Evolutionary conservation across 257 asterid species (phyloP), one percentile per base, ranked within the genome.

Genomic region (Solanum sejunctum): DNA sequence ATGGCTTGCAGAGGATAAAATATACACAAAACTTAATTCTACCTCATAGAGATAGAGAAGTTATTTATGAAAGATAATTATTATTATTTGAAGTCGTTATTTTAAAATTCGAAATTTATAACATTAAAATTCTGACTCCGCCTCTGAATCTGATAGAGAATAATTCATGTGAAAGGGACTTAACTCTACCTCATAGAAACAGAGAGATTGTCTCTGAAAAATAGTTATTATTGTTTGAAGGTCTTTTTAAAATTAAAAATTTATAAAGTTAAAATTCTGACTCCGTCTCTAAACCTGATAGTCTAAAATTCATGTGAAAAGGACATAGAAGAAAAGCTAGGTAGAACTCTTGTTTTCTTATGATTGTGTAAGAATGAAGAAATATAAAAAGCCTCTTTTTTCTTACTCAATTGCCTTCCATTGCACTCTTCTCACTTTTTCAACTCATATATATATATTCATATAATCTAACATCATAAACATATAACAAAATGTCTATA

Each of bases 401-500:
- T 49, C 61, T 75, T 21, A 75, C 60, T 49, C 81, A 13, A 49
- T 49, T 49, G 13, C 41, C 81, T 75, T 75, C 58, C 81, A 47
- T 49, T 75, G 60, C 21, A 75, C 81, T 55, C 58, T 43, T 23
- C 61, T 47, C 18, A 41, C 39, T 75, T 47, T 49, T 75, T 49
- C 39, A 3, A 73, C 41, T 15, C n/a, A n/a, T 75, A 49, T 45
- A n/a, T 13, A 36, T 16, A 67, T 67, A 47, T 49, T 75, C 41
- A 49, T 43, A 75, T 36, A 36, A 36, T 73, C 20, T 71, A 71
- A 71, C 56, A 20, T 41, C 26, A 71, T 12, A 41, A 20, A 20
- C 56, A 81, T n/a, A 39, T 8, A 43, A 5, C 43, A 56, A 64
- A 75, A 23, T 91, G 95, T 86, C 95, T 1, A 52, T 92, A 77